Evolutionary conservation across 495 filamentous ascomycete species (phyloP).

Genomic region (Daldinia decipiens): DNA sequence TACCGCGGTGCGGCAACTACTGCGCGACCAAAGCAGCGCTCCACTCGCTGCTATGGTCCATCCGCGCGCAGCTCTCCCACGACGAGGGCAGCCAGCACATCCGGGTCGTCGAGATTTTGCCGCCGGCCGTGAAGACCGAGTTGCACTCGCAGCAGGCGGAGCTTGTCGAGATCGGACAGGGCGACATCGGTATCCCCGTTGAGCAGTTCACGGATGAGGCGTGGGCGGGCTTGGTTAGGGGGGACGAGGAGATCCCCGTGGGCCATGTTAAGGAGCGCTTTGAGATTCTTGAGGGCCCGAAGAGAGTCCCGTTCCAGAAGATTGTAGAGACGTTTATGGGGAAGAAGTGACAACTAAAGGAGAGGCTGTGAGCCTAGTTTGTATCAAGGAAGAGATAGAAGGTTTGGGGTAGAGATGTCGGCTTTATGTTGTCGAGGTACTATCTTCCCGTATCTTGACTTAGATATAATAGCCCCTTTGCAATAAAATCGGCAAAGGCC

Average conservation of each 20-base stretch:
- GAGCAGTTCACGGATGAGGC: slow-evolving; percentile 67
- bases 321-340: slow-evolving; percentile 32
- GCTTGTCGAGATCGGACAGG: slow-evolving; percentile 51
- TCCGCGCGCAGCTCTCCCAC: slow-evolving; percentile 67
- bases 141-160: slow-evolving; percentile 63
- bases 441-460: neutral
- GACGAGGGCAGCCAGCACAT: slow-evolving; percentile 50
- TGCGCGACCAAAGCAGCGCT: slow-evolving; percentile 69
- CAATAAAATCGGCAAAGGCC: no score
- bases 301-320: slow-evolving; percentile 17
- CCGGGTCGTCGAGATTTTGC: slow-evolving; percentile 71
- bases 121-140: slow-evolving; percentile 74
- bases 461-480: neutral
- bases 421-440: neutral
- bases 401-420: no score
- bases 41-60: slow-evolving; percentile 63
- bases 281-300: slow-evolving; percentile 29
- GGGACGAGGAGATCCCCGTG: slow-evolving; percentile 60
- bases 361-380: slow-evolving; percentile 9
- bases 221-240: slow-evolving; percentile 60
- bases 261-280: slow-evolving; percentile 35
- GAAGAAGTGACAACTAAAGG: slow-evolving; percentile 15
- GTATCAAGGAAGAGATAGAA: no score
- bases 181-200: slow-evolving; percentile 67
- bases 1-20: slow-evolving; percentile 63